Percentiles rank a stretch among this genome's conserved stretches.
Evolutionary conservation across 345 rosid genomes (phyloP).

Genomic region (Rhizophora mangle): DNA sequence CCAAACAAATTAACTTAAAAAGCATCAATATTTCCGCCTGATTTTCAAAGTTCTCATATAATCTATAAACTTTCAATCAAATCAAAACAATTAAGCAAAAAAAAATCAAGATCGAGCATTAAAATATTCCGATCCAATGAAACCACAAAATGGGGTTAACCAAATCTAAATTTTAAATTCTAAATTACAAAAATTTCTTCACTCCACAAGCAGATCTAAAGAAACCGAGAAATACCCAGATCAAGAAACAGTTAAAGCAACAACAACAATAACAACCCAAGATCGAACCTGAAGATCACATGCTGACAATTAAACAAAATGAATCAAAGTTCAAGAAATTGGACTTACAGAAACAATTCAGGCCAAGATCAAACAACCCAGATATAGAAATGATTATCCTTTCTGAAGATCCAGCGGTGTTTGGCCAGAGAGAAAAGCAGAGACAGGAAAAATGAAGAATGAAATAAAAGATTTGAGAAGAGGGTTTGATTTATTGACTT

Average conservation of each 20-base stretch:
- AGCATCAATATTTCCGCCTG: neutral
- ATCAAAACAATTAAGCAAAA: neutral
- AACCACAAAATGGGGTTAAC: constrained; percentile 9
- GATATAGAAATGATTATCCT: neutral
- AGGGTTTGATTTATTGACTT: no score
- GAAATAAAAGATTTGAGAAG: no score
- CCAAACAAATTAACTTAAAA: neutral
- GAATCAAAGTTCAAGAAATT: neutral
- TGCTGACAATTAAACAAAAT: neutral
- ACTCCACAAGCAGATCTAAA: constrained; percentile 20
- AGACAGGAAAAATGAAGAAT: no score
- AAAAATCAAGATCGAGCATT: constrained; percentile 4
- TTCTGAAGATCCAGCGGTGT: no score
- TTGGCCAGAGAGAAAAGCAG: no score
- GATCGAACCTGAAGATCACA: neutral
- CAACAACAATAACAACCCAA: neutral
- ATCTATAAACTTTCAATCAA: neutral
- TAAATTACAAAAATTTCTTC: neutral
- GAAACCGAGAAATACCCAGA: constrained; percentile 8
- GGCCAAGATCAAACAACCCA: constrained; percentile 13
- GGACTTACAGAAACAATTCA: constrained; percentile 12
- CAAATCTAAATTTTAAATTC: neutral
- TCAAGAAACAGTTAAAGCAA: neutral
- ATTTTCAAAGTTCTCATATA: neutral
- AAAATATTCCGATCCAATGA: constrained; percentile 17